A percentile compares a stretch with the other conserved stretches of the same genome.
phyloP scores from a whole-genome alignment of 768 basidiomycete species.

The Boletus rubescentipes region DNA sequence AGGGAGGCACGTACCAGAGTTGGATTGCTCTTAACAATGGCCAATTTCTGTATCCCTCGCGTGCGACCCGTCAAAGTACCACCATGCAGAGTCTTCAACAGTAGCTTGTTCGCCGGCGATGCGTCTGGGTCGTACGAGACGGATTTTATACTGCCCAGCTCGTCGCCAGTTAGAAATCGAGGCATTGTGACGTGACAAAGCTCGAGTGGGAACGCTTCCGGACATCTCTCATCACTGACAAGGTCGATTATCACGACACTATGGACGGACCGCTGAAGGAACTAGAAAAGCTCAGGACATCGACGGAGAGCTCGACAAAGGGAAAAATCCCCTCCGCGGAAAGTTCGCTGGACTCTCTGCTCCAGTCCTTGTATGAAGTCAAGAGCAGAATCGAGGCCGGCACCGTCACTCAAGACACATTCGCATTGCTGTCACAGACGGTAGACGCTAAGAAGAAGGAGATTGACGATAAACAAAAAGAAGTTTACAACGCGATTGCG shows the following conservation, averaged over 20 bases:
- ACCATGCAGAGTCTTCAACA: conserved; percentile 35
- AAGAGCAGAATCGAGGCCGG: conserved; percentile 53
- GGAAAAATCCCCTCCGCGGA: conserved; percentile 54
- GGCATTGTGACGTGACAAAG: conserved; percentile 47
- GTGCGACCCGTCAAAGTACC: conserved; percentile 33
- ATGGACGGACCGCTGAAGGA: conserved; percentile 83
- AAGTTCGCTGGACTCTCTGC: conserved; percentile 63
- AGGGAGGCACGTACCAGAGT: conserved; percentile 39
- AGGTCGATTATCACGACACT: conserved; percentile 4
- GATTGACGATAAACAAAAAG: conserved; percentile 86
- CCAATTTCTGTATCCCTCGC: conserved; percentile 41
- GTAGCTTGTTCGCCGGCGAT: conserved; percentile 34
- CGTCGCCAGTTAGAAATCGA: conserved; percentile 74
- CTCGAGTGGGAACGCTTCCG: not conserved
- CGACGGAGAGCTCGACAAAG: conserved; percentile 47
- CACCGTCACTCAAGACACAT: conserved; percentile 46
- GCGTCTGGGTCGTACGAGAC: conserved; percentile 41
- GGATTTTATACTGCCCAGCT: conserved; percentile 73
- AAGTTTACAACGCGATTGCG: conserved; percentile 74
- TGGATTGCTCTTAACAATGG: conserved; percentile 29
- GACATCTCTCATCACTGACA: not conserved
- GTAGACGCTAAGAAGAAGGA: conserved; percentile 79
- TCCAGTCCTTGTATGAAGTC: conserved; percentile 55
- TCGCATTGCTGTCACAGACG: conserved; percentile 51
- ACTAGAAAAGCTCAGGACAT: conserved; percentile 70